Evolutionary conservation across 2,329 filamentous ascomycete species (phyloP).

Genomic region (Apiospora marii): DNA sequence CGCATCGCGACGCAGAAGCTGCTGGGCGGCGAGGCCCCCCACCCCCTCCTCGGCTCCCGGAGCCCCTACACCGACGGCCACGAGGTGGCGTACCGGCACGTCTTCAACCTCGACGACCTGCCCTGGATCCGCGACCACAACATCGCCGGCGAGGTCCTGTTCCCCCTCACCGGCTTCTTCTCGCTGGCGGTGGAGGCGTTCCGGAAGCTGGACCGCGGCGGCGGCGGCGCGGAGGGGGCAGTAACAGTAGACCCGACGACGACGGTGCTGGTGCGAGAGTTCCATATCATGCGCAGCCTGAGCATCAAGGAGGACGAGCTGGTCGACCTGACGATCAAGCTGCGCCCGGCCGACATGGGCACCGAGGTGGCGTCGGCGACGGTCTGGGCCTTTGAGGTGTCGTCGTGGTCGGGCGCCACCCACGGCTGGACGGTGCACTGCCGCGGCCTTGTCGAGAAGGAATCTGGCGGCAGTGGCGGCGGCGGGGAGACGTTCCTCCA

Average conservation of each 20-base stretch:
- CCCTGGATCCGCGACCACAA: too few relatives aligned
- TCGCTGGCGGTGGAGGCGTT: constrained; percentile 30
- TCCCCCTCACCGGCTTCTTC: constrained; percentile 24
- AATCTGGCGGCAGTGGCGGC: not conserved
- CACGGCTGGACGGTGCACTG: not conserved
- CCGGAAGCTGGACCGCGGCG: not conserved
- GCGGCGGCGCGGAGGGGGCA: too few relatives aligned
- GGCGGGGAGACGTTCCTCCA: not conserved
- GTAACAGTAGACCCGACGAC: too few relatives aligned
- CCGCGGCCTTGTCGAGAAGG: not conserved
- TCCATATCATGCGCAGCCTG: not conserved
- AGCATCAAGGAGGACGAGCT: constrained; percentile 6
- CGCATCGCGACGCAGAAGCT: constrained; percentile 4
- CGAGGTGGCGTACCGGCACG: not conserved
- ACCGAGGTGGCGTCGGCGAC: not conserved
- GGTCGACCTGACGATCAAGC: constrained; percentile 3
- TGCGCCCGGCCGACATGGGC: constrained; percentile 1
- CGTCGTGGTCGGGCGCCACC: not conserved
- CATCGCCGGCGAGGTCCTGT: not conserved
- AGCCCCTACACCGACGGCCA: not conserved
- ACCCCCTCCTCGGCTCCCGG: not conserved
- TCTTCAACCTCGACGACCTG: too few relatives aligned
- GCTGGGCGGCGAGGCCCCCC: not conserved
- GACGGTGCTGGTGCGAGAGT: not conserved
- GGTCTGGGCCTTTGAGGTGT: not conserved